Evolutionary conservation across 2,329 filamentous ascomycete genomes (phyloP), one percentile per base, ranked within the genome.

Genomic region (Paraphaeosphaeria sporulosa): DNA sequence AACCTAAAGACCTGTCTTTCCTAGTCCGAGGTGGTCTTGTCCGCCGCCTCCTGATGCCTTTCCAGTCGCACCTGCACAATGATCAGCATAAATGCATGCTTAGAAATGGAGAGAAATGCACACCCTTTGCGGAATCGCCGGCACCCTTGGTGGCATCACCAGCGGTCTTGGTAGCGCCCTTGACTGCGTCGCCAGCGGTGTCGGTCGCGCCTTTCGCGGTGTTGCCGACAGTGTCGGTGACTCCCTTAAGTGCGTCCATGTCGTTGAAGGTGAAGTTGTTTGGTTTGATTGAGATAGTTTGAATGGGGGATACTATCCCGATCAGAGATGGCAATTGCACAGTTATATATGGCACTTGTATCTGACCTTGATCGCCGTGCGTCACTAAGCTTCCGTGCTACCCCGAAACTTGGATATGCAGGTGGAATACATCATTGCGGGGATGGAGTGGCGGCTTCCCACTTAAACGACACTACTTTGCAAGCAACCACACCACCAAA

Each of bases 181-280:
- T 51, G 12, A 51, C 48, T 25, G 30, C 48, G 19, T 51, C 48
- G 36, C 48, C 48, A 34, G 47, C 47, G 19, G 47, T 30, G 13
- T 49, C 47, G 15, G 47, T 49, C 12, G 48, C 48, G 19, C 48
- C 48, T 13, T 51, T n/a, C 7, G 48, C 32, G 19, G 48, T 38
- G 32, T 51, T 51, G n/a, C 48, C 48, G n/a, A 51, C 48, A 8
- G 48, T 25, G 15, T 25, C 48, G 30, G 48, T 51, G 23, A 51
- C 48, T 23, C 38, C 38, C n/a, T 51, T 51, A 12, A 51, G 30
- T 51, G 48, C 48, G 48, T 51, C 48, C 48, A 51, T 51, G 9
- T 36, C 40, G n/a, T 40, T 36, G 34, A 48, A 40, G 38, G 32
- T 51, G 10, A 51, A 13, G 17, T 27, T 25, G 21, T 4, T 40